A percentile compares a stretch with the other conserved stretches of the same genome.
These are phyloP conservation scores for Populus hybrid DNA, from an alignment of 441 rosid genomes.

Conservation along the genomic window DNA sequence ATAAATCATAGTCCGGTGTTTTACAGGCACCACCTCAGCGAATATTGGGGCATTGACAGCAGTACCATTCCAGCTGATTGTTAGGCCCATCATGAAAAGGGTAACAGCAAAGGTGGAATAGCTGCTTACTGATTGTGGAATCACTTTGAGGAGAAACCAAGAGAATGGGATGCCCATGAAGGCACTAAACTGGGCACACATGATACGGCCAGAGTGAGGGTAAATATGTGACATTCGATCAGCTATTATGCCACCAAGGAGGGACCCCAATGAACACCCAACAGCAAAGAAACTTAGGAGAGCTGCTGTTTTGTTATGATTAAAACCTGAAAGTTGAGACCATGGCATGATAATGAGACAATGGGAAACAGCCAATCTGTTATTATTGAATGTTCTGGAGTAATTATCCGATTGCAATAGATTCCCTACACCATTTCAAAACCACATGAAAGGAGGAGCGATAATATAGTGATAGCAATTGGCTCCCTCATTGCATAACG, in stretches of 20 bases:
- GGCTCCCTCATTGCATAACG: neutral
- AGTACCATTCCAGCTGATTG: constrained; percentile 84
- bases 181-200: constrained; percentile 96
- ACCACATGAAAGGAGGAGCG: neutral
- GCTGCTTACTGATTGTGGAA: constrained; percentile 70
- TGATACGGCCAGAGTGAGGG: constrained; percentile 77
- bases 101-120: constrained; percentile 58
- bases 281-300: constrained; percentile 76
- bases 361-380: neutral
- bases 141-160: constrained; percentile 58
- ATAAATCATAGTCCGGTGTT: constrained; percentile 90
- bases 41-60: constrained; percentile 95
- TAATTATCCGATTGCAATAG: neutral
- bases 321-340: constrained; percentile 51
- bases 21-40: constrained; percentile 91
- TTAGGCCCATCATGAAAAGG: constrained; percentile 76
- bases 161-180: constrained; percentile 98
- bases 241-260: constrained; percentile 74
- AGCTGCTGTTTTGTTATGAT: constrained; percentile 71
- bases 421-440: neutral
- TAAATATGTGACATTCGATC: constrained; percentile 56
- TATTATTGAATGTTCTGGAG: neutral
- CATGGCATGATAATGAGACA: neutral
- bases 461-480: neutral
- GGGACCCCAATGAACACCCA: constrained; percentile 77